Evolutionary conservation across 495 filamentous ascomycete species (phyloP), one percentile per base, ranked within the genome.

Genomic region (Daldinia bambusicola): DNA sequence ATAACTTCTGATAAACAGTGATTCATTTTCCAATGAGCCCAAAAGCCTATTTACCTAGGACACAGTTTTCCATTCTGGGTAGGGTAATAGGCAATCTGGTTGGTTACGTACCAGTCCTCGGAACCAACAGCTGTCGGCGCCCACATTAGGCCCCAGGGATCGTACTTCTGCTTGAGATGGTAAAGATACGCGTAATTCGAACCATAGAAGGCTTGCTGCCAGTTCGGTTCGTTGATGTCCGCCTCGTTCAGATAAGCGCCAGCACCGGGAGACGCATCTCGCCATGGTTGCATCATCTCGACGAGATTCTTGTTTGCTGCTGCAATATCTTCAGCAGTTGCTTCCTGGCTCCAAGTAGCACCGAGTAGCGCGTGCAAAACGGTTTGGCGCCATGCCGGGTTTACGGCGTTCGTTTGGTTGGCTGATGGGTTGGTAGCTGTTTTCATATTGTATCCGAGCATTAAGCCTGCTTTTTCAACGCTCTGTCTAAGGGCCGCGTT

Each of bases 191-290:
- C 52, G 62, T 85, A 86, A 51, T 81, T 80, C 0, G 56, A 67
- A 34, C 77, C 88, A 59, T 84, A 90, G 76, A 89, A 89, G 0
- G 83, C 77, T 74, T 85, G 77, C 73, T 89, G 84, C 80, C 84
- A 89, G 70, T 88, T 75, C 0, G 86, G 85, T 69, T 89, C 86
- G 37, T 81, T 76, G 53, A 84, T 79, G 74, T 89, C 84, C 14
- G 77, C 80, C 74, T 85, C 80, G 26, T 70, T 74, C 14, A 81
- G 67, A 61, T 82, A 82, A 1, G 77, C 80, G 0, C 81, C 80
- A 22, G 76, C 69, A 4, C 71, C 73, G 9, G 80, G 81, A 2
- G 70, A 61, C 4, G 56, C 70, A 13, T 73, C 70, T 31, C 66
- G 61, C 65, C 70, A 66, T 30, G 70, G 45, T 26, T 69, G 70